These are phyloP conservation scores for Geranium rotundifolium DNA, from an alignment of 345 rosid species.

Conservation along the genomic window DNA sequence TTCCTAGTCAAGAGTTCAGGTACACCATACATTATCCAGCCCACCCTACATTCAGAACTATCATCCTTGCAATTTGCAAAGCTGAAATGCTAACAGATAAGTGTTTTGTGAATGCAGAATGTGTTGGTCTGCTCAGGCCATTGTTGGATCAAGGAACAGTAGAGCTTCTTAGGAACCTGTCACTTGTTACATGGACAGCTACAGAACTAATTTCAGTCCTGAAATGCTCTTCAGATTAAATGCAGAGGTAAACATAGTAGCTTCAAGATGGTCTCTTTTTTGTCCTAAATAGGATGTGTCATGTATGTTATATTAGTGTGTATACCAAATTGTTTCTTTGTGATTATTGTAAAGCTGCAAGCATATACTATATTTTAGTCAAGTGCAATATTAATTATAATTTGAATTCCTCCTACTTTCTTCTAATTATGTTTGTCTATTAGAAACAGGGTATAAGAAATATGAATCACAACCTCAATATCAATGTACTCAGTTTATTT, in stretches of 20 bases:
- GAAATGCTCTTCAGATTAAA: not conserved
- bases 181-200: conserved; percentile 16
- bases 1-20: conserved; percentile 26
- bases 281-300: not conserved
- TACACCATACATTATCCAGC: not conserved
- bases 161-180: conserved; percentile 19
- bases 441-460: no score
- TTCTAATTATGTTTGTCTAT: no score
- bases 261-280: no score
- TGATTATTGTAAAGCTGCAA: not conserved
- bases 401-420: no score
- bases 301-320: not conserved
- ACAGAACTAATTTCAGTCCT: conserved; percentile 9
- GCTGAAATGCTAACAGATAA: not conserved
- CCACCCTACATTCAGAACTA: no score
- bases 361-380: not conserved
- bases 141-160: conserved; percentile 25
- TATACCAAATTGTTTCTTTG: not conserved
- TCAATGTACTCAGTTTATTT: no score
- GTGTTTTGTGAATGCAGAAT: conserved; percentile 13
- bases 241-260: not conserved
- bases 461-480: no score
- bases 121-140: conserved; percentile 11
- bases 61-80: not conserved
- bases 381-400: no score